Evolutionary conservation across 2,329 filamentous ascomycete genomes (phyloP).

Genomic region (Exophiala aquamarina): DNA sequence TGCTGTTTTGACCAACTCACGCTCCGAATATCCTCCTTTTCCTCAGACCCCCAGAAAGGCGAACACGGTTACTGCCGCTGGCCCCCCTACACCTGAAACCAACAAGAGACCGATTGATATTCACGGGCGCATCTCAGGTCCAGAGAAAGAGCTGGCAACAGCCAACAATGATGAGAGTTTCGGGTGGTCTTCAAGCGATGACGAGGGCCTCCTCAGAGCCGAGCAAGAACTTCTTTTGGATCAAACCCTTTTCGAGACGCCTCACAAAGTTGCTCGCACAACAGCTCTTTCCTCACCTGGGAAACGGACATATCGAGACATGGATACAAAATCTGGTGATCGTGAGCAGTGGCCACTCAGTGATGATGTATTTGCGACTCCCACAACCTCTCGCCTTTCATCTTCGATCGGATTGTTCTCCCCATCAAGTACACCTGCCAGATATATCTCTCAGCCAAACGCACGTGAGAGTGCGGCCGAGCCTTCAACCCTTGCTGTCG

Average conservation of each 20-base stretch:
- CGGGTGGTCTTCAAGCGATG: conserved; percentile 38
- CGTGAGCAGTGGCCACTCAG: conserved; percentile 15
- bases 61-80: background rate
- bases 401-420: conserved; percentile 18
- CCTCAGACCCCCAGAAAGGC: conserved; percentile 30
- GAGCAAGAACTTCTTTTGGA: conserved; percentile 20
- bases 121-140: background rate
- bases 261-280: conserved; percentile 38
- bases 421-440: conserved; percentile 19
- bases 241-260: conserved; percentile 30
- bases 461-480: conserved; percentile 28
- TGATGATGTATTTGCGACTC: conserved; percentile 27
- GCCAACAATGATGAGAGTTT: conserved; percentile 37
- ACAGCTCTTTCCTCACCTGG: conserved; percentile 34
- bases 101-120: background rate
- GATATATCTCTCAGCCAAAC: conserved; percentile 1
- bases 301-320: conserved; percentile 37
- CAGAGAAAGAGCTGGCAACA: conserved; percentile 23
- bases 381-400: conserved; percentile 21
- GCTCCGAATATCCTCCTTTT: conserved; percentile 40
- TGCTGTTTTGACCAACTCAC: conserved; percentile 50
- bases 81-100: conserved; percentile 21
- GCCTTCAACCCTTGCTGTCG: conserved; percentile 31
- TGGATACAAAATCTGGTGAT: conserved; percentile 16
- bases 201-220: conserved; percentile 36